Evolutionary conservation across 169 alveolate genomes (phyloP).

Genomic region (Miamiensis avidus): DNA sequence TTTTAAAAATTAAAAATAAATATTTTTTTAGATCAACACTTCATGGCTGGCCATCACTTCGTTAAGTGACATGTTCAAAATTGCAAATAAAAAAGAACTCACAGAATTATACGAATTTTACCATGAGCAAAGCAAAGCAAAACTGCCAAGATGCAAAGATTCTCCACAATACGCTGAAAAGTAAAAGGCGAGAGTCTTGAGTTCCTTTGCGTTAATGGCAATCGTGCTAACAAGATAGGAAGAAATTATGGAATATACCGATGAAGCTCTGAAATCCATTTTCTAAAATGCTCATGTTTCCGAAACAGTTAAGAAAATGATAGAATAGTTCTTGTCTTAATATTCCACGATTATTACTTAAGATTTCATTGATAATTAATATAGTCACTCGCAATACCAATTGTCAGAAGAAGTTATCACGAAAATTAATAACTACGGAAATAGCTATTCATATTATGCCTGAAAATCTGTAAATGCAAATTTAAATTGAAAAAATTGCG

Average conservation of each 20-base stretch:
- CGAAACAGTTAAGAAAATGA: background rate
- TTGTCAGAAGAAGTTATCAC: background rate
- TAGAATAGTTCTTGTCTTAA: background rate
- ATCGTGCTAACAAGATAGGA: background rate
- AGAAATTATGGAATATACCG: background rate
- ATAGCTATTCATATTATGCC: background rate
- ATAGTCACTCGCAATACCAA: background rate
- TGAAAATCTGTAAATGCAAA: too few species aligned
- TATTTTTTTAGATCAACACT: background rate
- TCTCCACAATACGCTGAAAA: background rate
- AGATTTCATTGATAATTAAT: background rate
- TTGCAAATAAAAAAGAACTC: background rate
- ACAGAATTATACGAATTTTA: background rate
- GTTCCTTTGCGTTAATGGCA: background rate
- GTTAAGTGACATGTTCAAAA: background rate
- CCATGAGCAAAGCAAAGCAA: background rate
- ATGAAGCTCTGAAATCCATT: background rate
- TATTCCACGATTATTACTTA: background rate
- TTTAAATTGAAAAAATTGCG: too few species aligned
- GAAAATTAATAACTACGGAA: too few species aligned
- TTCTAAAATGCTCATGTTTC: too few species aligned
- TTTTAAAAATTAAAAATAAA: too few species aligned
- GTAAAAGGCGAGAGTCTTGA: background rate
- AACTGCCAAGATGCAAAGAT: background rate
- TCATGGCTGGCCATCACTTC: background rate